phyloP scores from a whole-genome alignment of 2,329 filamentous ascomycete species.

The Aspergillus uvarum region DNA sequence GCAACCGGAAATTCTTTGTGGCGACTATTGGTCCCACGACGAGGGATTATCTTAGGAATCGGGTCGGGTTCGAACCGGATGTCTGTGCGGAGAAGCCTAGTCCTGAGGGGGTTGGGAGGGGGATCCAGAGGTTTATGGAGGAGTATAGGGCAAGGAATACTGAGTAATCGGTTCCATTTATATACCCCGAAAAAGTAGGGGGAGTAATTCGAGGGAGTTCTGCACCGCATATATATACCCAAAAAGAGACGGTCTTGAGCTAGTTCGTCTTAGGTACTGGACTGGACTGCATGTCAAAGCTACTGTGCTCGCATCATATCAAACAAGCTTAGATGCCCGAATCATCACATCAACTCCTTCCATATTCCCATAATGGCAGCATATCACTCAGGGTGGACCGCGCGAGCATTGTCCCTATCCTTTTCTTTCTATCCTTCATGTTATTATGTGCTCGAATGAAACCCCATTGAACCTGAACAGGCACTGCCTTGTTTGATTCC shows the following conservation, averaged over 20 bases:
- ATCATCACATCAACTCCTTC: neutral
- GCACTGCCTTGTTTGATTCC: constrained; percentile 4
- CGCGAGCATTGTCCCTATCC: constrained; percentile 13
- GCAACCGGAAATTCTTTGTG: constrained; percentile 52
- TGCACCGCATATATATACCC: neutral
- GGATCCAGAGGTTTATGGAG: constrained; percentile 57
- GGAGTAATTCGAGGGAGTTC: neutral
- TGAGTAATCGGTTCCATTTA: neutral
- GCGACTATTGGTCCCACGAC: constrained; percentile 95
- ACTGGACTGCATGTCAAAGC: neutral
- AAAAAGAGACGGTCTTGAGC: neutral
- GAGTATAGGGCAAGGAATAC: neutral
- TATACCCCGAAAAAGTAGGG: neutral
- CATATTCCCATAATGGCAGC: neutral
- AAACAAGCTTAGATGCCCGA: neutral
- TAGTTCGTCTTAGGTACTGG: neutral
- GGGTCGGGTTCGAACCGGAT: constrained; percentile 47
- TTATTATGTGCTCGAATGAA: constrained; percentile 19
- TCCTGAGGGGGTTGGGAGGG: constrained; percentile 72
- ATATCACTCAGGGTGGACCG: constrained; percentile 9
- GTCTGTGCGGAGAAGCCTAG: constrained; percentile 77
- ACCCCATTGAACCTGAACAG: neutral
- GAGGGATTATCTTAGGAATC: constrained; percentile 62
- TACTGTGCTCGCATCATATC: neutral
- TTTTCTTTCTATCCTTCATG: constrained; percentile 19